Base-by-base conservation (phyloP, 106 monocot species). In the Allium cepa region DNA sequence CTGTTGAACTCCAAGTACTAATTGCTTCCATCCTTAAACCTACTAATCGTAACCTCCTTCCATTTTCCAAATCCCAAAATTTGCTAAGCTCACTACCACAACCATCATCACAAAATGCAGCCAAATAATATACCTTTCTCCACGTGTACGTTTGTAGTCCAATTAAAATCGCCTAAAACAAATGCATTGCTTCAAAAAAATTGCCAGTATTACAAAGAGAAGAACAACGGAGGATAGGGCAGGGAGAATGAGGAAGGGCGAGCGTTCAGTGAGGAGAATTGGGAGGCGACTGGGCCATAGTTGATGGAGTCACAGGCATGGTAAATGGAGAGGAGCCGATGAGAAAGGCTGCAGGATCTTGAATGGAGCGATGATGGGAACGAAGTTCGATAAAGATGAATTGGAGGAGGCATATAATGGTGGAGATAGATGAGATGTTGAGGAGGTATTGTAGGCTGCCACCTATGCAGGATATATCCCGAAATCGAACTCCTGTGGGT, bases 381-480 rank as follows among this genome's bases (percentile, higher is more conserved):
- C 92, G 97, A 77, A 97, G 86, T 81, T 92, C 92, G 56, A 97
- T 86, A 62, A 97, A 61, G 72, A 92, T 74, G 82, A 97, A 97
- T 57, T 92, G 80, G 46, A 97, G 84, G 65, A 97, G 70, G 80
- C 97, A 97, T 52, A 62, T 84, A 47, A 79, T 68, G 66, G 92
- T 78, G 48, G 92, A 92, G 28, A 80, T 72, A 46, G 79, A 78
- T 62, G 97, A 97, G 71, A 97, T 97, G 77, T 92, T 97, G 62
- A 97, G 71, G 10, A 97, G 86, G 73, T 97, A 97, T 75, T 92
- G 97, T 63, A 97, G 88, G 84, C 79, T 92, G 11, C 97, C 97
- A 10, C 97, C 97, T 72, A 92, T 92, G 87, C 97, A 97, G 9
- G 72, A 79, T 26, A 71, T 27, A 15, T 22, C 11, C 27, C 36